Base-by-base conservation (phyloP, 2,329 filamentous ascomycete genomes). In the Hypoxylon sp. region DNA sequence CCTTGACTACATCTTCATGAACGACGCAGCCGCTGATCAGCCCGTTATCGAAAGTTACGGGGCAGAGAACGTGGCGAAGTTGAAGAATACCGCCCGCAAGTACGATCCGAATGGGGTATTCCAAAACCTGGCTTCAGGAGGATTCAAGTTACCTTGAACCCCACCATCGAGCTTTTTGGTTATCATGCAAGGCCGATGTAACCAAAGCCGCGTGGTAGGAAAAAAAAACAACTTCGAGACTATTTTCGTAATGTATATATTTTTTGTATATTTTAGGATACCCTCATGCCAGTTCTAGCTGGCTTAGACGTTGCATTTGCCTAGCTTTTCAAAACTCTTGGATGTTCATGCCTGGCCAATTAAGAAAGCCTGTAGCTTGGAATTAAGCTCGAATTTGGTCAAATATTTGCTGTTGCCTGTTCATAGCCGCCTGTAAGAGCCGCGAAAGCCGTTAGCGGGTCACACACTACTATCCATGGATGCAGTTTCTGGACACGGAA, bases 1-100 rank as follows among this genome's bases (percentile, higher is more conserved):
- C 26, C 58, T 76, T 39, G 67, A 73, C 13, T 73, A 73, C 66
- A 70, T 73, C 50, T 74, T 75, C 66, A 74, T 74, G 71, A 76
- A 76, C 66, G 74, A 75, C 52, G 71, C 70, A 10, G 67, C 65
- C 22, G 65, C 72, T 33, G 51, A 69, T 31, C 73, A 75, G 51
- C 61, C 72, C 31, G 72, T 74, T n/a, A 74, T 75, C 57, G 66
- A 65, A 22, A 63, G 70, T 59, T 76, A 75, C 52, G 72, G 73
- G n/a, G 44, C 61, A 14, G 10, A 55, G 46, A 75, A 64, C 60
- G 71, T 75, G 33, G 71, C 61, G 14, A 74, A 66, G 57, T 60
- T 75, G 33, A 72, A 66, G 42, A 59, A 47, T 9, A 68, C 65
- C n/a, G 70, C 73, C 46, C 50, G 19, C 24, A 70, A 65, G 54